Evolutionary conservation across 129 eudicot genomes (phyloP).

Genomic region (Artemisia argyi): DNA sequence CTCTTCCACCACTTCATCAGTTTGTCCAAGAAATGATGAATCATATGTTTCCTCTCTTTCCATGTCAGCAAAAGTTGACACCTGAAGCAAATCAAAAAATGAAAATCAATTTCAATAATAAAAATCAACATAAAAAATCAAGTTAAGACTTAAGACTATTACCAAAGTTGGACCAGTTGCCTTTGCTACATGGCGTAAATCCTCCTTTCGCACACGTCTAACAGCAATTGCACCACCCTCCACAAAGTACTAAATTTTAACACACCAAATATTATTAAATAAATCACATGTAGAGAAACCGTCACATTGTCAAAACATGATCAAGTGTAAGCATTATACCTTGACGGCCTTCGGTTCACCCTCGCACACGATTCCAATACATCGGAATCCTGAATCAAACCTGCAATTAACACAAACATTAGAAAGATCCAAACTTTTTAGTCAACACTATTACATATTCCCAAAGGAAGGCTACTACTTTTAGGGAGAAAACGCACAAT

Average conservation of each 20-base stretch:
- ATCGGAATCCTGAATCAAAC: no score
- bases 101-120: no score
- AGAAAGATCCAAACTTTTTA: no score
- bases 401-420: no score
- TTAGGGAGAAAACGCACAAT: no score
- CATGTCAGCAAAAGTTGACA: constrained; percentile 99
- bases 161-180: constrained; percentile 94
- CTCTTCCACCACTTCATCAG: constrained; percentile 99
- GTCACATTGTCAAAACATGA: not conserved
- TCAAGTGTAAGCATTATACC: constrained; percentile 39
- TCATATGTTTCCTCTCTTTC: constrained; percentile 99
- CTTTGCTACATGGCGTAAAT: constrained; percentile 97
- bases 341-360: no score
- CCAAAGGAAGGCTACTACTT: no score
- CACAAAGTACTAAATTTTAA: constrained; percentile 74
- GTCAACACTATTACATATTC: no score
- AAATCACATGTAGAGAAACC: not conserved
- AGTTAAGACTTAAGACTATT: no score
- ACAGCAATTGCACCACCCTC: constrained; percentile 99
- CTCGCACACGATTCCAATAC: no score
- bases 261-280: no score
- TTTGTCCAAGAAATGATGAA: constrained; percentile 82
- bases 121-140: no score
- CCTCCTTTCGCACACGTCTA: constrained; percentile 95
- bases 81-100: constrained; percentile 35